These are phyloP conservation scores for Lyophyllum shimeji DNA, from an alignment of 768 basidiomycete genomes.

Conservation along the genomic window DNA sequence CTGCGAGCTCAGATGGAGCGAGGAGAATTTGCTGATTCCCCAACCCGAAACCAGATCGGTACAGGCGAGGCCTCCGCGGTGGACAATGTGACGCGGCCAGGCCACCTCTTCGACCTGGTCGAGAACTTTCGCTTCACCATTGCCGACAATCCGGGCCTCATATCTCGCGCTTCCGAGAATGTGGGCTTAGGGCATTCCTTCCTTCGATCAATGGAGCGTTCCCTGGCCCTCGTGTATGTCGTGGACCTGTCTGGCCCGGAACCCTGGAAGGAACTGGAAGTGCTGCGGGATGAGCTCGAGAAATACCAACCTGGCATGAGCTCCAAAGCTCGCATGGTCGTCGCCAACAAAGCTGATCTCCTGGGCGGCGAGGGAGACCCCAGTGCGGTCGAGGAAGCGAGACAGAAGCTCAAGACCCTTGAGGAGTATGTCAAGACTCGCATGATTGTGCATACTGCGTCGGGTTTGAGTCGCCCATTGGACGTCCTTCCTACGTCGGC, in stretches of 20 bases:
- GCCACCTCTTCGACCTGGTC: slow-evolving; percentile 54
- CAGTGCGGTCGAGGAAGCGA: slow-evolving; percentile 51
- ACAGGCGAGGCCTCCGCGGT: slow-evolving; percentile 17
- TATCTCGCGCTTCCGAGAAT: slow-evolving; percentile 81
- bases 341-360: slow-evolving; percentile 95
- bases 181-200: slow-evolving; percentile 94
- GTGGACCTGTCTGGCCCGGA: slow-evolving; percentile 77
- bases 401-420: slow-evolving; percentile 53
- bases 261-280: slow-evolving; percentile 76
- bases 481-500: slow-evolving; percentile 84
- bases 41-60: slow-evolving; percentile 47
- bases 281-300: slow-evolving; percentile 82
- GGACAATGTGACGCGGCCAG: slow-evolving; percentile 26
- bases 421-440: slow-evolving; percentile 54
- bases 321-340: slow-evolving; percentile 71
- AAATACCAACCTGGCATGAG: slow-evolving; percentile 80
- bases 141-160: slow-evolving; percentile 95
- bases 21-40: slow-evolving; percentile 51
- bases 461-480: slow-evolving; percentile 32
- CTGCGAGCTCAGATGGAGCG: slow-evolving; percentile 45
- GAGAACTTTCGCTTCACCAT: slow-evolving; percentile 92
- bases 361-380: slow-evolving; percentile 53
- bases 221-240: slow-evolving; percentile 87
- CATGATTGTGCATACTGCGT: slow-evolving; percentile 31
- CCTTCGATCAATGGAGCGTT: slow-evolving; percentile 89